phyloP scores from a whole-genome alignment of 345 rosid species.

The Triadica sebifera region DNA sequence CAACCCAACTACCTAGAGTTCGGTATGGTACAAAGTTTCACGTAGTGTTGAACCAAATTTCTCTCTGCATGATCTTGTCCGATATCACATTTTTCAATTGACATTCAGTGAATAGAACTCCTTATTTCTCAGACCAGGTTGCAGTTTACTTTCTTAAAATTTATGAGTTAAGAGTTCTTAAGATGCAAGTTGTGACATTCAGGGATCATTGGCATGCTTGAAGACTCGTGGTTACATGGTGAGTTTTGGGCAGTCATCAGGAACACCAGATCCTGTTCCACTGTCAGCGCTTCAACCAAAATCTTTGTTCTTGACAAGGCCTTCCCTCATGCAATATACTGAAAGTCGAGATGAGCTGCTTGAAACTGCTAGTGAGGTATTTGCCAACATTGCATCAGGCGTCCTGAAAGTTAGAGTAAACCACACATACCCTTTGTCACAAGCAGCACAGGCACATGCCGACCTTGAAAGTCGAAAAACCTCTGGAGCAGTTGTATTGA shows the following conservation, averaged over 20 bases:
- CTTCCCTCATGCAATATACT: slow-evolving; percentile 68
- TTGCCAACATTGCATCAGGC: slow-evolving; percentile 57
- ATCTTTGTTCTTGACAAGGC: slow-evolving; percentile 80
- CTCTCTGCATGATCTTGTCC: not conserved
- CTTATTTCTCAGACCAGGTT: not conserved
- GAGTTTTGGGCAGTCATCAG: slow-evolving; percentile 86
- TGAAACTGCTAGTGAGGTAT: slow-evolving; percentile 69
- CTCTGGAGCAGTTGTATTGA: slow-evolving; percentile 70
- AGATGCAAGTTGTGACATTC: not conserved
- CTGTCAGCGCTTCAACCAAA: slow-evolving; percentile 69
- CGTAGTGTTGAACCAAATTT: not conserved
- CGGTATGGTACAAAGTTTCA: not conserved
- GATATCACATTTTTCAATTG: not conserved
- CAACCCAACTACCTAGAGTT: not conserved
- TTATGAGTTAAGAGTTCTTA: not conserved
- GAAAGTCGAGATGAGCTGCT: slow-evolving; percentile 70
- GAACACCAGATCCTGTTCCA: slow-evolving; percentile 70
- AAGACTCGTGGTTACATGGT: slow-evolving; percentile 81
- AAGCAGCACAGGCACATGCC: slow-evolving; percentile 71
- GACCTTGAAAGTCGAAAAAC: slow-evolving; percentile 73
- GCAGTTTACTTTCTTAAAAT: not conserved
- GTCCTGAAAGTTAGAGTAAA: slow-evolving; percentile 58
- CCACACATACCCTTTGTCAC: slow-evolving; percentile 67
- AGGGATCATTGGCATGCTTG: slow-evolving; percentile 87
- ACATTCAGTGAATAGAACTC: not conserved